Percentiles rank a stretch among this genome's conserved stretches.
Conservation (phyloP, 768 basidiomycete genomes). For the Botryobasidium botryosum region DNA sequence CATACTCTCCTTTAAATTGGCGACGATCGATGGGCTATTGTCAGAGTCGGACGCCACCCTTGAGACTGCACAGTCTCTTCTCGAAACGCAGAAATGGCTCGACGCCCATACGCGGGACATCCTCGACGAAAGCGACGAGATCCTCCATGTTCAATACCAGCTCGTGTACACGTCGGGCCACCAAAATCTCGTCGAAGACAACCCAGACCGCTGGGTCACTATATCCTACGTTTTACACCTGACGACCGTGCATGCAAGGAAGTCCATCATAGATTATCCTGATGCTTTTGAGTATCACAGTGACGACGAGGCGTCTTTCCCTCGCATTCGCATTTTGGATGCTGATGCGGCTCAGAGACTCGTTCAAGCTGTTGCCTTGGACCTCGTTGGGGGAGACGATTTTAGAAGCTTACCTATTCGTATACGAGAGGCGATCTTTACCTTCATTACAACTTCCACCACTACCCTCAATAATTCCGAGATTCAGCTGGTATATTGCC, state of each 20-base stretch:
- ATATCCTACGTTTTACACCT: conserved; percentile 4
- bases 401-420: too few relatives aligned
- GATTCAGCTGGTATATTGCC: background rate
- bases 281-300: background rate
- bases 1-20: conserved; percentile 33
- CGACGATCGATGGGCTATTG: conserved; percentile 29
- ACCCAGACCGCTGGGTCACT: conserved; percentile 3
- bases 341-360: background rate
- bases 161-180: conserved; percentile 6
- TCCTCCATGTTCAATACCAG: conserved; percentile 7
- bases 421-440: too few relatives aligned
- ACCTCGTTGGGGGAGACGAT: background rate
- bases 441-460: too few relatives aligned
- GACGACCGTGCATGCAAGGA: background rate
- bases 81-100: conserved; percentile 13
- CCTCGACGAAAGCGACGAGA: conserved; percentile 30
- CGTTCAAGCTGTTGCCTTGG: background rate
- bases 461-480: too few relatives aligned
- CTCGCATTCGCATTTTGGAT: conserved; percentile 3
- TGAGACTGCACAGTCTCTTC: conserved; percentile 2
- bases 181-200: conserved; percentile 2
- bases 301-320: background rate
- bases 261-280: background rate
- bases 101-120: conserved; percentile 22
- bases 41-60: conserved; percentile 5